Base-by-base conservation (phyloP, 2,329 filamentous ascomycete species). In the Ophidiomyces ophidiicola region DNA sequence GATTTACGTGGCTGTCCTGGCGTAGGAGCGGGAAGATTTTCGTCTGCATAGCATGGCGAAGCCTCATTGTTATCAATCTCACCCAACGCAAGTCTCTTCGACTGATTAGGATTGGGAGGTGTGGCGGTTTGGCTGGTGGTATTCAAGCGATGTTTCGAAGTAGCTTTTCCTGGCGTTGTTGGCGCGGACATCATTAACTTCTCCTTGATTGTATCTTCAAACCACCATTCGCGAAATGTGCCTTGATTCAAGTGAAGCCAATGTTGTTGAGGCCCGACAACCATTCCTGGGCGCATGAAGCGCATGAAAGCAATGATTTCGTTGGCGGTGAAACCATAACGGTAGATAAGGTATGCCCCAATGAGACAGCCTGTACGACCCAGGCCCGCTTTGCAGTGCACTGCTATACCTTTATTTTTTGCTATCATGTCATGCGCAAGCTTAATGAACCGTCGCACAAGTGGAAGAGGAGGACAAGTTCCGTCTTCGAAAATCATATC, bases 401-500 rank as follows among this genome's bases (percentile, higher is more conserved):
- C 90, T 3, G 90, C 90, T 48, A 98, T 94, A 32, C 80, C 82
- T 71, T 86, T 87, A 63, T 87, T 85, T 65, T 82, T 83, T 1
- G 80, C 87, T 55, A 98, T 98, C 63, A 82, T 94, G 57, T 93
- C 82, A 56, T 96, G 90, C 1, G 90, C 87, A 43, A 98, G 71
- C 50, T 84, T 84, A 60, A 98, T 88, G 59, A 98, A 98, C 57
- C 87, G 87, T 50, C 84, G 78, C 19, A 98, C 90, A n/a, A 87
- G 79, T 12, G 76, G 76, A 37, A 98, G 68, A 1, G 85, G 78
- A 15, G 90, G 90, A 59, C 90, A 98, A 3, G 90, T 98, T 48
- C 90, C 90, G 53, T 98, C 90, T 54, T 96, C 90, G 56, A 98
- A 98, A 54, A 98, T 96, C 90, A 98, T 98, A 64, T 98, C 90